Conservation (phyloP, 352 stramenopile species). For the Pythium pyrilobum region DNA sequence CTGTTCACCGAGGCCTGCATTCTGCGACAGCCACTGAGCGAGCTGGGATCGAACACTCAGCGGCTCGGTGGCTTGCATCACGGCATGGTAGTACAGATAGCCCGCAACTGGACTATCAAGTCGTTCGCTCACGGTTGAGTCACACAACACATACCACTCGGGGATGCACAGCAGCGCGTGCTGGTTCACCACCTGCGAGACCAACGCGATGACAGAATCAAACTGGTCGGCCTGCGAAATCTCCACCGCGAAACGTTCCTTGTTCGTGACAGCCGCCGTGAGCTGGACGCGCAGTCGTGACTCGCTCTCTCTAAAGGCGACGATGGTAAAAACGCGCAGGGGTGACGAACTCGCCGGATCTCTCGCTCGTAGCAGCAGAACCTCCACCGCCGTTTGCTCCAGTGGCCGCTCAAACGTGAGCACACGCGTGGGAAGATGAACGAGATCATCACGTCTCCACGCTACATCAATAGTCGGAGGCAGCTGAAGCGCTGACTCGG, state of each 20-base stretch:
- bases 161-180: constrained; percentile 42
- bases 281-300: constrained; percentile 11
- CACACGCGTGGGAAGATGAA: constrained; percentile 18
- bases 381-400: constrained; percentile 4
- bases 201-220: constrained; percentile 26
- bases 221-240: constrained; percentile 24
- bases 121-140: constrained; percentile 9
- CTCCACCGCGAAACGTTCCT: constrained; percentile 37
- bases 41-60: background rate
- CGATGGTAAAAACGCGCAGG: constrained; percentile 3
- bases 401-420: constrained; percentile 6
- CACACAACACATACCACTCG: constrained; percentile 41
- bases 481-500: constrained; percentile 1
- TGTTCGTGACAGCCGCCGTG: constrained; percentile 23
- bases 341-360: background rate
- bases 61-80: background rate
- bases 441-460: constrained; percentile 18
- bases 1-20: background rate
- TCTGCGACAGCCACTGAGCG: background rate
- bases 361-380: constrained; percentile 12
- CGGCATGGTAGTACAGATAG: constrained; percentile 7
- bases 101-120: constrained; percentile 29
- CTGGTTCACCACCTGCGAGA: constrained; percentile 50
- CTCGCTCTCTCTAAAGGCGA: constrained; percentile 2
- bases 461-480: constrained; percentile 15